Evolutionary conservation across 208 protist species (phyloP).

Genomic region (Leishmania tarentolae): DNA sequence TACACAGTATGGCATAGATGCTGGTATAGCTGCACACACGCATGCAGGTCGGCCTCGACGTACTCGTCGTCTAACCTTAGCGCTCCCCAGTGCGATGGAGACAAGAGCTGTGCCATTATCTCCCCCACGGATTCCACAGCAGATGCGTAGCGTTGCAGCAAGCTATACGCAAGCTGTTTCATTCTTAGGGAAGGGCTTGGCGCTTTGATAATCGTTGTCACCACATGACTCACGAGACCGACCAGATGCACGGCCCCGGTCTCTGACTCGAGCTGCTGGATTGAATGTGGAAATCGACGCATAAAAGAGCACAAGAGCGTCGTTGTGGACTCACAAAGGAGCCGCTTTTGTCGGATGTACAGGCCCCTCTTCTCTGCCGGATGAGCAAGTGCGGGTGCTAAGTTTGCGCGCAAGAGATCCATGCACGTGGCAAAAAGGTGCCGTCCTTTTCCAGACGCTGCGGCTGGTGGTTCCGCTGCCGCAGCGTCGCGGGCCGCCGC

Average conservation of each 20-base stretch:
- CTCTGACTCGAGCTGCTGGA: conserved; percentile 20
- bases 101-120: conserved; percentile 18
- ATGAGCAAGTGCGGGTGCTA: conserved; percentile 1
- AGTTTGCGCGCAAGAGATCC: conserved; percentile 13
- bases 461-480: background rate
- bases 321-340: conserved; percentile 25
- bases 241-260: conserved; percentile 15
- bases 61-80: conserved; percentile 13
- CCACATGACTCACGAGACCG: conserved; percentile 4
- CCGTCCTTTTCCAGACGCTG: background rate
- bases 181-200: conserved; percentile 22
- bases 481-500: background rate
- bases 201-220: conserved; percentile 11
- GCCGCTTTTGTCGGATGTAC: conserved; percentile 4
- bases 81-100: conserved; percentile 10
- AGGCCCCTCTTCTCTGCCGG: background rate
- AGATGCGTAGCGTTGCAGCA: conserved; percentile 32
- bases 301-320: conserved; percentile 31
- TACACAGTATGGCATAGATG: conserved; percentile 13
- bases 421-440: conserved; percentile 23
- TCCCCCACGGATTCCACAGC: conserved; percentile 14
- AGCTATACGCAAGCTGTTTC: conserved; percentile 11
- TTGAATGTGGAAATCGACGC: conserved; percentile 27
- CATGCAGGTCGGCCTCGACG: conserved; percentile 9
- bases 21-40: conserved; percentile 14